Conservation (phyloP, 345 rosid species). For the Moringa oleifera region DNA sequence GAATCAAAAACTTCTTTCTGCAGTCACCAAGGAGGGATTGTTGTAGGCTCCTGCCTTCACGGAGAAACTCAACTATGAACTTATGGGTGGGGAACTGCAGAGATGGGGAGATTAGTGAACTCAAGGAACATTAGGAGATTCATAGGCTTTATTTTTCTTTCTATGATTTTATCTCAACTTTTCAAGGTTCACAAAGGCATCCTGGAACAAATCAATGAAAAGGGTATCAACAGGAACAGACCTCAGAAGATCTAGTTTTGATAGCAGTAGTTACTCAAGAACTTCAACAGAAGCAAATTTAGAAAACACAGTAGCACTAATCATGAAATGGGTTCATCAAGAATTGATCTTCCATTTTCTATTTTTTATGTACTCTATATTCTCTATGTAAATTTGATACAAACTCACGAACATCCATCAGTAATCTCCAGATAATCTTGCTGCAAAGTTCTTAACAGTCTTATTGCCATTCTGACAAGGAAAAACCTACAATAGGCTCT, state of each 20-base stretch:
- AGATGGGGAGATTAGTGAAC: conserved; percentile 58
- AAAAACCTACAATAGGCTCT: neutral
- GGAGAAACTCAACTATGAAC: conserved; percentile 45
- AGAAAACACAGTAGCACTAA: no score
- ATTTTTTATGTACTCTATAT: no score
- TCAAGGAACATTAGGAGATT: conserved; percentile 13
- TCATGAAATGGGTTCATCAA: no score
- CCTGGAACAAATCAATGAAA: no score
- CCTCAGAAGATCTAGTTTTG: no score
- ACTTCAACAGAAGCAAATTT: no score
- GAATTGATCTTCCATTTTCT: no score
- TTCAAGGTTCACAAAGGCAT: no score
- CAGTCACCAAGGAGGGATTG: conserved; percentile 87
- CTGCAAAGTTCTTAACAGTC: neutral
- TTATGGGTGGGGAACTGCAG: conserved; percentile 65
- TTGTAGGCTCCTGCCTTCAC: conserved; percentile 65
- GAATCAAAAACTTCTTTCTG: conserved; percentile 1
- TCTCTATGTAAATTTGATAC: conserved; percentile 18
- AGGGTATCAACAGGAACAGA: no score
- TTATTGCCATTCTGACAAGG: no score
- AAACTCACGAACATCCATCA: neutral
- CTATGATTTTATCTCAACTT: neutral
- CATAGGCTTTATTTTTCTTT: neutral
- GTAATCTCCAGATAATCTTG: neutral
- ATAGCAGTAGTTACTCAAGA: no score